Conservation (phyloP, 176 grass and related monocot genomes). For the Oryza meridionalis region DNA sequence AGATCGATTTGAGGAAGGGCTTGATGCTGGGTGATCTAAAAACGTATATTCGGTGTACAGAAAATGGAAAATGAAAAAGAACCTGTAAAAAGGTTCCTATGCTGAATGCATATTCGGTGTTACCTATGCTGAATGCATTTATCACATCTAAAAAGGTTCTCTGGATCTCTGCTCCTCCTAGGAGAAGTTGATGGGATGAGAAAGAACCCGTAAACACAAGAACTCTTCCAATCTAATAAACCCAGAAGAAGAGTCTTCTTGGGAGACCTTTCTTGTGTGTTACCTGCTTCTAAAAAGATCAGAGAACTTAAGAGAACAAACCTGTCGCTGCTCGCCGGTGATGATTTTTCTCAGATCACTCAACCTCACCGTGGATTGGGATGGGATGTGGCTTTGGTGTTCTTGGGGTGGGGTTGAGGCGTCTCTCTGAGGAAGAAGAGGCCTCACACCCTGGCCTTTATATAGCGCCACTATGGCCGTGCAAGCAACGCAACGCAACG, state of each 20-base stretch:
- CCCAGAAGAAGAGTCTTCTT: conserved; percentile 40
- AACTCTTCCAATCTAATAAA: conserved; percentile 56
- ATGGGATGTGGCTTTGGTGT: conserved; percentile 35
- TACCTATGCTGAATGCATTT: too few species aligned
- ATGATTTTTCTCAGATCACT: conserved; percentile 55
- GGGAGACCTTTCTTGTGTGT: conserved; percentile 40
- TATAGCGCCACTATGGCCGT: conserved; percentile 56
- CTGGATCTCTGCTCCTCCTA: conserved; percentile 95
- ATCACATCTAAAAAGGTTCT: conserved; percentile 53
- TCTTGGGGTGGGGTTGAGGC: conserved; percentile 47
- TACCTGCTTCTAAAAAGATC: conserved; percentile 51
- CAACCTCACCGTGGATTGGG: conserved; percentile 80
- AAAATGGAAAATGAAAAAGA: background rate
- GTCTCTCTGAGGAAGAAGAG: conserved; percentile 67
- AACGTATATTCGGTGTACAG: too few species aligned
- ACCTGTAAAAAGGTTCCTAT: too few species aligned
- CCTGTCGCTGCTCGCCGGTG: conserved; percentile 40
- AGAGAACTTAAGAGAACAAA: conserved; percentile 71
- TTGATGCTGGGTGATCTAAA: too few species aligned
- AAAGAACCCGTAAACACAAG: conserved; percentile 42
- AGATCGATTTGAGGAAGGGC: too few species aligned
- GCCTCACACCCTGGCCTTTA: conserved; percentile 21
- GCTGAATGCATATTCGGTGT: too few species aligned
- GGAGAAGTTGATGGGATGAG: conserved; percentile 45
- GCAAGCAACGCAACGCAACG: conserved; percentile 33